A percentile compares a stretch with the other conserved stretches of the same genome.
phyloP scores from a whole-genome alignment of 371 early-diverging fungal species.

The Fennellomyces sp. region DNA sequence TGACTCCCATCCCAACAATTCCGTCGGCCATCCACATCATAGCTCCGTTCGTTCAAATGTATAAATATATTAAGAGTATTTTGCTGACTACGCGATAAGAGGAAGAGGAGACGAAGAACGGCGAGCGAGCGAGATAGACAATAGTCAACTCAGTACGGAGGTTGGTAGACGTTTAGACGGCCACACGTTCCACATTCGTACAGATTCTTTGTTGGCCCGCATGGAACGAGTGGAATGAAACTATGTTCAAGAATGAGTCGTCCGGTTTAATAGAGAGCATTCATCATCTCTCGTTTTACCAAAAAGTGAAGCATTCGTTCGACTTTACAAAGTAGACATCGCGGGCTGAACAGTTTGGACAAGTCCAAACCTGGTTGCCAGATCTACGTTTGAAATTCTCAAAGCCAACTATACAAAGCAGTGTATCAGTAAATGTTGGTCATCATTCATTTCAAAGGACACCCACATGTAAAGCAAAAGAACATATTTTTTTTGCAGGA shows the following conservation, averaged over 20 bases:
- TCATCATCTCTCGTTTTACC: conserved; percentile 6
- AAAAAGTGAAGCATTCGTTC: conserved; percentile 53
- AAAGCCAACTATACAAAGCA: conserved; percentile 54
- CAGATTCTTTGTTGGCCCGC: conserved; percentile 35
- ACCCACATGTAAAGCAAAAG: too few species aligned
- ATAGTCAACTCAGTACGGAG: conserved; percentile 20
- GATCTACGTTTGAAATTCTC: conserved; percentile 45
- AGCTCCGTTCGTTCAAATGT: too few species aligned
- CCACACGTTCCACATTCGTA: conserved; percentile 53
- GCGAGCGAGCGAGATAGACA: neutral
- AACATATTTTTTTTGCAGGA: too few species aligned
- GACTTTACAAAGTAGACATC: conserved; percentile 42
- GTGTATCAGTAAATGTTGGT: too few species aligned
- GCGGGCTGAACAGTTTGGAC: conserved; percentile 49
- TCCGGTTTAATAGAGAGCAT: neutral
- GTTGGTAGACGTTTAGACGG: conserved; percentile 47
- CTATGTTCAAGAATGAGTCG: conserved; percentile 2
- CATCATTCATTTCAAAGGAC: too few species aligned
- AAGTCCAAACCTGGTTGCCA: conserved; percentile 35
- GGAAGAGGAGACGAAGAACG: neutral
- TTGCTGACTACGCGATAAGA: neutral
- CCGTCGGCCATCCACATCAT: too few species aligned
- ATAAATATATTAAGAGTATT: too few species aligned
- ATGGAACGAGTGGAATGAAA: conserved; percentile 51
- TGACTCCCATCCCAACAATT: too few species aligned